Percentiles rank a stretch among this genome's conserved stretches.
phyloP scores from a whole-genome alignment of 495 filamentous ascomycete genomes.

The Podospora appendiculata region DNA sequence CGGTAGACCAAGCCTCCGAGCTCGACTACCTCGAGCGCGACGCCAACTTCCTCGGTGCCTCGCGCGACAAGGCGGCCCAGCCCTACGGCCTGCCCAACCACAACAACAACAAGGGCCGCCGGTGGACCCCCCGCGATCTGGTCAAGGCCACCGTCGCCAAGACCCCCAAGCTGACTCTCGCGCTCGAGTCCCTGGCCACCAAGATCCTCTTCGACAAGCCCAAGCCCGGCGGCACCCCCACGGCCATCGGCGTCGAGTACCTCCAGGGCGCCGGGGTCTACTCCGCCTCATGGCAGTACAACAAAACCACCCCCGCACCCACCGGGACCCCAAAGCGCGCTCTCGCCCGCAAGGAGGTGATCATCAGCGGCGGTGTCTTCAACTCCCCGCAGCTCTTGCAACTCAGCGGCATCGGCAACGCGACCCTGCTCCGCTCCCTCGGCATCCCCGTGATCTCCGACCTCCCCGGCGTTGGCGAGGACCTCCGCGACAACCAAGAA shows the following conservation, averaged over 20 bases:
- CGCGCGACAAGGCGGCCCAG: conserved; percentile 17
- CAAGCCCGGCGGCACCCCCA: conserved; percentile 27
- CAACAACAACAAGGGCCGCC: conserved; percentile 19
- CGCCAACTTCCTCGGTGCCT: conserved; percentile 32
- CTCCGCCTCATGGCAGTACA: conserved; percentile 41
- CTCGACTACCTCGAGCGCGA: conserved; percentile 9
- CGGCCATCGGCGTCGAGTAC: conserved; percentile 53
- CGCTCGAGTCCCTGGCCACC: conserved; percentile 49
- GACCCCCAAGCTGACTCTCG: conserved; percentile 42
- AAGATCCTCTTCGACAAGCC: conserved; percentile 45
- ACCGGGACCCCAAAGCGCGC: conserved; percentile 3
- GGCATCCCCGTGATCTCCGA: neutral
- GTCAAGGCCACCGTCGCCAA: conserved; percentile 41
- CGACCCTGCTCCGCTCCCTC: neutral
- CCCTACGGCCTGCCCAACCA: conserved; percentile 32
- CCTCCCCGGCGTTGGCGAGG: conserved; percentile 1
- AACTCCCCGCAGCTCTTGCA: conserved; percentile 42
- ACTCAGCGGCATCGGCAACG: conserved; percentile 25
- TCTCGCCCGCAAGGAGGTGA: conserved; percentile 28
- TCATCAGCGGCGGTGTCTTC: conserved; percentile 33
- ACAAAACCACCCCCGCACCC: neutral
- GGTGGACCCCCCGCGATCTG: conserved; percentile 31
- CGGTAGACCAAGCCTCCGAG: neutral
- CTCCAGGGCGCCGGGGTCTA: conserved; percentile 52
- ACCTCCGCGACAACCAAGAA: conserved; percentile 45